phyloP scores from a whole-genome alignment of 2,329 filamentous ascomycete genomes.

The Clonostachys chloroleuca region DNA sequence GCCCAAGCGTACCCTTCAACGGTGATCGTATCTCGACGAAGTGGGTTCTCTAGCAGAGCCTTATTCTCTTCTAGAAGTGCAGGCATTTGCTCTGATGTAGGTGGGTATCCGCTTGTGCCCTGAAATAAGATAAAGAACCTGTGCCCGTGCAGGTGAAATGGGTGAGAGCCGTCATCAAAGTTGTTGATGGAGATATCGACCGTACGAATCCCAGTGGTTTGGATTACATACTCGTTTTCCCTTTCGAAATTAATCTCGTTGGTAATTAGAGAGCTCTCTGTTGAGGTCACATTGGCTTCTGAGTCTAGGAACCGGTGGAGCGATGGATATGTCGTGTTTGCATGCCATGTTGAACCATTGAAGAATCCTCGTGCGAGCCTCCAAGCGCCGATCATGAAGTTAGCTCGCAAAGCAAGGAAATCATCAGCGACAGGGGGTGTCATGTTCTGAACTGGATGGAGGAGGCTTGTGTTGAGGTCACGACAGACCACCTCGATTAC shows the following conservation, averaged over 20 bases:
- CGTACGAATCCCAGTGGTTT: slow-evolving; percentile 44
- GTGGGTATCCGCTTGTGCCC: slow-evolving; percentile 22
- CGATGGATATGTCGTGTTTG: slow-evolving; percentile 25
- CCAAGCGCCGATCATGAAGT: slow-evolving; percentile 52
- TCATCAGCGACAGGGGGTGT: slow-evolving; percentile 29
- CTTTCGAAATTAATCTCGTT: background rate
- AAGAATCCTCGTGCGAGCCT: slow-evolving; percentile 48
- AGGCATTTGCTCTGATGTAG: slow-evolving; percentile 13
- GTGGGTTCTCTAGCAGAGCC: slow-evolving; percentile 32
- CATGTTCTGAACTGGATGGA: slow-evolving; percentile 29
- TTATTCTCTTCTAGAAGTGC: slow-evolving; percentile 14
- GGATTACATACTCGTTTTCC: slow-evolving; percentile 6
- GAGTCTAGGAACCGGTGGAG: slow-evolving; percentile 26
- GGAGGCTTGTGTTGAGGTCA: slow-evolving; percentile 45
- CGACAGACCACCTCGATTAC: slow-evolving; percentile 41
- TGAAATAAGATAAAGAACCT: slow-evolving; percentile 15
- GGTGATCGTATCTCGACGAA: slow-evolving; percentile 46
- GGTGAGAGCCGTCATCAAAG: slow-evolving; percentile 44
- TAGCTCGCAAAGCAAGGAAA: slow-evolving; percentile 41
- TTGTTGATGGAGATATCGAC: slow-evolving; percentile 56
- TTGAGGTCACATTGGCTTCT: slow-evolving; percentile 3
- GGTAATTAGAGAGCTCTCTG: slow-evolving; percentile 27
- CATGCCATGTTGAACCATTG: slow-evolving; percentile 44
- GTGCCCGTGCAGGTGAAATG: slow-evolving; percentile 29
- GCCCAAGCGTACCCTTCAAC: slow-evolving; percentile 36